Conservation (phyloP, 495 filamentous ascomycete species). For the Xanthoparmelia taractica region DNA sequence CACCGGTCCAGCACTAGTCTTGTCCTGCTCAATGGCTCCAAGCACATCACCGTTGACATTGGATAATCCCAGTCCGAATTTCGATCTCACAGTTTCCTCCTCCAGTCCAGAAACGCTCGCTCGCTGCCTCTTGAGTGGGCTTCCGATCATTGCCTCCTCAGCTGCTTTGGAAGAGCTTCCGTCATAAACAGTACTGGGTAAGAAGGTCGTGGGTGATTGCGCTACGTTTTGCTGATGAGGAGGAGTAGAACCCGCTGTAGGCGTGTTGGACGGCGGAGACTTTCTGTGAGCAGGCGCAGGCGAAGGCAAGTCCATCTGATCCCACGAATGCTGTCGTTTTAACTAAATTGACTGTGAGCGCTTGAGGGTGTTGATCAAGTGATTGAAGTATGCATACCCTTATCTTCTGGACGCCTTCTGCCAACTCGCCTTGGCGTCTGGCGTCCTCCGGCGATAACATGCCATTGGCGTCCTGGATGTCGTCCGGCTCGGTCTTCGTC, state of each 20-base stretch:
- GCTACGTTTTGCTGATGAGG: constrained; percentile 30
- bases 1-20: constrained; percentile 2
- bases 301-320: constrained; percentile 50
- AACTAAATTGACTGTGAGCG: constrained; percentile 48
- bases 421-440: constrained; percentile 72
- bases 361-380: not conserved
- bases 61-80: constrained; percentile 40
- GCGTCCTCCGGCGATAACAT: constrained; percentile 71
- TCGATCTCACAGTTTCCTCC: constrained; percentile 44
- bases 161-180: constrained; percentile 35
- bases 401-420: constrained; percentile 85
- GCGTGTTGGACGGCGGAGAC: constrained; percentile 42
- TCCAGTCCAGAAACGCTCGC: constrained; percentile 59
- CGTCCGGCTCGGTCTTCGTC: constrained; percentile 61
- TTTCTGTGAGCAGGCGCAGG: constrained; percentile 34
- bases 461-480: constrained; percentile 57
- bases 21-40: constrained; percentile 22
- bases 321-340: constrained; percentile 89
- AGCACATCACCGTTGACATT: constrained; percentile 36
- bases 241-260: constrained; percentile 39
- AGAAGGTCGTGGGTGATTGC: constrained; percentile 35
- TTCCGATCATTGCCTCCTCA: constrained; percentile 55
- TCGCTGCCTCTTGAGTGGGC: constrained; percentile 77
- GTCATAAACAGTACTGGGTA: constrained; percentile 28
- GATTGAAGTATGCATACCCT: constrained; percentile 53